These are phyloP conservation scores for Cryptococcus amylolentus DNA, from an alignment of 1,284 basidiomycete species.

Conservation along the genomic window DNA sequence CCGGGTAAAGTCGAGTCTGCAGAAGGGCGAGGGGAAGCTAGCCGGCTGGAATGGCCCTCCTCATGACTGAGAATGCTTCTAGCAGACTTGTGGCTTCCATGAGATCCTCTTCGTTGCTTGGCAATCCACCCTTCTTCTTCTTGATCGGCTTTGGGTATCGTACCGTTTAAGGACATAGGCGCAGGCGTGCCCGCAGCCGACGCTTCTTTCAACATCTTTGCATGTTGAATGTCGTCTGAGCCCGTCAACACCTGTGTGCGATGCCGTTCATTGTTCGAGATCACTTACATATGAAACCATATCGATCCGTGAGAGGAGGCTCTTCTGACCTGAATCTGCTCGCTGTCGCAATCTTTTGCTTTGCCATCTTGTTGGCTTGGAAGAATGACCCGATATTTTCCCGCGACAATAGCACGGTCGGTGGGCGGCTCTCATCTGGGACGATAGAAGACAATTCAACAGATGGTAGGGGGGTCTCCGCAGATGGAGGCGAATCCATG, in stretches of 20 bases:
- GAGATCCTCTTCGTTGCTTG: conserved; percentile 13
- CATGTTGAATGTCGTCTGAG: conserved; percentile 76
- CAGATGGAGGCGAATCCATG: conserved; percentile 20
- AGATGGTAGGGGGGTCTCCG: conserved; percentile 37
- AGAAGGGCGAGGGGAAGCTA: conserved; percentile 16
- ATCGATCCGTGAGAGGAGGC: conserved; percentile 77
- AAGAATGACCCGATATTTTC: conserved; percentile 44
- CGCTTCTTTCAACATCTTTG: conserved; percentile 67
- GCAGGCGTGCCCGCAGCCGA: conserved; percentile 46
- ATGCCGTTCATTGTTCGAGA: conserved; percentile 30
- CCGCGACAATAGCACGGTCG: conserved; percentile 54
- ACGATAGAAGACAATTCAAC: conserved; percentile 90
- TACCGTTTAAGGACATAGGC: conserved; percentile 41
- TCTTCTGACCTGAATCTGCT: conserved; percentile 59
- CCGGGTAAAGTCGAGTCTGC: conserved; percentile 4
- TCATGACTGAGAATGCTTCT: background rate
- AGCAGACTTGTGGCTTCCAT: conserved; percentile 8
- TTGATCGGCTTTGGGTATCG: conserved; percentile 15
- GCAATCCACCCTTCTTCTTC: conserved; percentile 36
- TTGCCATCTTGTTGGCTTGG: conserved; percentile 32
- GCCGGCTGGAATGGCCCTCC: background rate
- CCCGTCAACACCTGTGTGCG: background rate
- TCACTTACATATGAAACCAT: conserved; percentile 86
- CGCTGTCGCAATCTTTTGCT: conserved; percentile 42
- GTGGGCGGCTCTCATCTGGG: conserved; percentile 77